Conservation (phyloP, 202 grass and related monocot species). For the Schoenoplectus tabernaemontani region DNA sequence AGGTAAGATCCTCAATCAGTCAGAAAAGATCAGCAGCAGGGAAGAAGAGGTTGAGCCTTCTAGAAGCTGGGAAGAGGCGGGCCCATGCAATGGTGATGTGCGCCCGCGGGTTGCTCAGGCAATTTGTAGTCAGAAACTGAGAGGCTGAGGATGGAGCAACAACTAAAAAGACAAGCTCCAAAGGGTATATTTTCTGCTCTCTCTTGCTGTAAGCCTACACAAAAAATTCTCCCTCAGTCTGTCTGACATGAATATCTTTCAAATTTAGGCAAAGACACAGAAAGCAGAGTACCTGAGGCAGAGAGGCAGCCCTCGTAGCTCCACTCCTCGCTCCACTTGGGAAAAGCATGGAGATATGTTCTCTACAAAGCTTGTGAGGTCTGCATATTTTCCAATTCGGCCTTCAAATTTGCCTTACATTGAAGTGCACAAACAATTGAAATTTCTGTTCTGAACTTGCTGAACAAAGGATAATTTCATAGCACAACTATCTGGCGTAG, state of each 20-base stretch:
- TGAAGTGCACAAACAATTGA: neutral
- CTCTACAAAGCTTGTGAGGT: slow-evolving; percentile 82
- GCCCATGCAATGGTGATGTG: slow-evolving; percentile 63
- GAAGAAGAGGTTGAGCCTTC: slow-evolving; percentile 66
- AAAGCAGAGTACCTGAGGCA: slow-evolving; percentile 86
- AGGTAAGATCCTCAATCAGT: slow-evolving; percentile 58
- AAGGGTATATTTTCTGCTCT: slow-evolving; percentile 38
- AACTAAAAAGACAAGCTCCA: slow-evolving; percentile 71
- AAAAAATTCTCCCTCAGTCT: neutral
- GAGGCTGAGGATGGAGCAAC: slow-evolving; percentile 73
- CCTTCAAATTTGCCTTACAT: slow-evolving; percentile 14
- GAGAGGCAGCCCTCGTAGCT: slow-evolving; percentile 48
- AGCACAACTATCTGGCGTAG: neutral
- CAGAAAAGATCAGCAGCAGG: slow-evolving; percentile 73
- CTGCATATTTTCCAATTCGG: neutral
- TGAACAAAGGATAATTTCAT: neutral
- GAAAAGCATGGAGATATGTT: slow-evolving; percentile 59
- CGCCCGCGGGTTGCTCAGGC: slow-evolving; percentile 50
- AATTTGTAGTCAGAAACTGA: slow-evolving; percentile 75
- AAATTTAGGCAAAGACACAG: slow-evolving; percentile 56
- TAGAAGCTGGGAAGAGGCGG: slow-evolving; percentile 81
- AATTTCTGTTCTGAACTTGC: neutral
- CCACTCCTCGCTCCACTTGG: slow-evolving; percentile 39
- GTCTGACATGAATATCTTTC: neutral
- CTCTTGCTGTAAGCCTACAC: neutral